These are phyloP conservation scores for Curvularia spicifera DNA, from an alignment of 2,329 filamentous ascomycete species.

Conservation along the genomic window DNA sequence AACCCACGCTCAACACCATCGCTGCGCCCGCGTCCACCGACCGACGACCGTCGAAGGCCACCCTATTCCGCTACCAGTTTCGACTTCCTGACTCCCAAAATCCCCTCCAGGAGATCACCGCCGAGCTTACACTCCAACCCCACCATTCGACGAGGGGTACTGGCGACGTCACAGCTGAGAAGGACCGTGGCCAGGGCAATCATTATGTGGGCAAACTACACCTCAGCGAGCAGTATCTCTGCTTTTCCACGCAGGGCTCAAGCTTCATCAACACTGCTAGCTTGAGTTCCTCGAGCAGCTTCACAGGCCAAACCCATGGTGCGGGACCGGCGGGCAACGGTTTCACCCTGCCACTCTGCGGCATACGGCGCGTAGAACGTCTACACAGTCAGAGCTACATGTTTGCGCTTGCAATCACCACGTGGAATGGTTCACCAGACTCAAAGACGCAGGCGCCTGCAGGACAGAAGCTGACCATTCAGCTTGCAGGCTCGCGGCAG, in stretches of 20 bases:
- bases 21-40: constrained; percentile 71
- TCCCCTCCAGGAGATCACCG: constrained; percentile 93
- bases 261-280: constrained; percentile 85
- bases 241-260: constrained; percentile 91
- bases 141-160: constrained; percentile 61
- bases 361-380: constrained; percentile 88
- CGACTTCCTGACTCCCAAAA: constrained; percentile 90
- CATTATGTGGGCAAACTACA: constrained; percentile 93
- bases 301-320: constrained; percentile 91
- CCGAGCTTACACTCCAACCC: constrained; percentile 85
- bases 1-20: constrained; percentile 74
- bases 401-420: constrained; percentile 93
- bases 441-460: constrained; percentile 56
- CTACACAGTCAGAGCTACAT: constrained; percentile 89
- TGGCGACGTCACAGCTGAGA: constrained; percentile 57
- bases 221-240: constrained; percentile 91
- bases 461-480: constrained; percentile 85
- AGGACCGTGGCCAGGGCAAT: constrained; percentile 74
- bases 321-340: constrained; percentile 93
- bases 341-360: constrained; percentile 91
- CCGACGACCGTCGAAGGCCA: constrained; percentile 85
- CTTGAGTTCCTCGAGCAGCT: constrained; percentile 78
- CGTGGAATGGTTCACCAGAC: constrained; percentile 75
- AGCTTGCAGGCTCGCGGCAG: constrained; percentile 85
- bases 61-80: constrained; percentile 95